Evolutionary conservation across 2,329 filamentous ascomycete species (phyloP).

Genomic region (Xylariaceae sp.): DNA sequence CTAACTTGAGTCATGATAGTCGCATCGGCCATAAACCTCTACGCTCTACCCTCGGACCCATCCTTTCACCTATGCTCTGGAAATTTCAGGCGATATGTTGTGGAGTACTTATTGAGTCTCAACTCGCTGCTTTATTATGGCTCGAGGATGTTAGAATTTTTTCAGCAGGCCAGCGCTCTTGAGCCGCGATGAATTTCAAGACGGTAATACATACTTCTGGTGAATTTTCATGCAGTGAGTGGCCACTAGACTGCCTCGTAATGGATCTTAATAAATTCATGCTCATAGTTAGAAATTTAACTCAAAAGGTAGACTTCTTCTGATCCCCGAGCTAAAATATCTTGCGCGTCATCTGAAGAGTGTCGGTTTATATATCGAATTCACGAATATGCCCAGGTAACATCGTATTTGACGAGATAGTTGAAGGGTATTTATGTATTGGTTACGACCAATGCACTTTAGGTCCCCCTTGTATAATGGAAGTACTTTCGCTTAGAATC

Average conservation of each 20-base stretch:
- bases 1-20: too few relatives aligned
- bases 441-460: too few relatives aligned
- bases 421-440: too few relatives aligned
- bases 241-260: not conserved
- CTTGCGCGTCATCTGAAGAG: not conserved
- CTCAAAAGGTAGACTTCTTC: not conserved
- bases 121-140: not conserved
- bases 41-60: too few relatives aligned
- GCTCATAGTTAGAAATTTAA: not conserved
- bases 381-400: slow-evolving; percentile 5
- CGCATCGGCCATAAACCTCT: too few relatives aligned
- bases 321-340: not conserved
- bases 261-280: not conserved
- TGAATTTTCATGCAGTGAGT: not conserved
- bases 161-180: not conserved
- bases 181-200: not conserved
- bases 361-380: not conserved
- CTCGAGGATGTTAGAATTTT: not conserved
- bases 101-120: not conserved
- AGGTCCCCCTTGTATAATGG: too few relatives aligned
- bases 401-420: slow-evolving; percentile 7
- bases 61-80: too few relatives aligned
- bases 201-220: not conserved
- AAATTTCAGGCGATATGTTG: not conserved
- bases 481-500: too few relatives aligned